phyloP scores from a whole-genome alignment of 2,329 filamentous ascomycete species.

The Aspergillus glaucus region DNA sequence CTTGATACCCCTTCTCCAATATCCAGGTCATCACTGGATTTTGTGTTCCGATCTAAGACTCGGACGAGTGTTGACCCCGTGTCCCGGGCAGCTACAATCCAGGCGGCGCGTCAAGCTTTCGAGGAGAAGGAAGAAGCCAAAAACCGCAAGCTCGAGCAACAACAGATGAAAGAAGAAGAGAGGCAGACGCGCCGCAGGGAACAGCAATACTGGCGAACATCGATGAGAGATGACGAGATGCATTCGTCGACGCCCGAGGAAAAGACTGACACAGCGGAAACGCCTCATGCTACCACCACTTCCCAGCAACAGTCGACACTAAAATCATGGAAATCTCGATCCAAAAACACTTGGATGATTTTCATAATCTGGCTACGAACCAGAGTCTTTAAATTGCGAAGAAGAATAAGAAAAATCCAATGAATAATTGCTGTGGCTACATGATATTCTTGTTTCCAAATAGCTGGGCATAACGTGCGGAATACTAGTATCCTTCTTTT shows the following conservation, averaged over 20 bases:
- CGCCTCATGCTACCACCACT: constrained; percentile 1
- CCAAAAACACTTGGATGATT: constrained; percentile 43
- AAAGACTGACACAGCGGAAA: constrained; percentile 8
- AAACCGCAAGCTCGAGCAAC: constrained; percentile 48
- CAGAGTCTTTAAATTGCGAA: constrained; percentile 46
- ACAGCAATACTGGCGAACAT: constrained; percentile 29
- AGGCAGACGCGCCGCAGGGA: constrained; percentile 38
- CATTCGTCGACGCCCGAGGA: constrained; percentile 1
- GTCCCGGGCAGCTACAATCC: constrained; percentile 50
- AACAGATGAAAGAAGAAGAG: constrained; percentile 44
- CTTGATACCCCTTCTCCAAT: constrained; percentile 48
- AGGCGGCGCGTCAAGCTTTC: constrained; percentile 52
- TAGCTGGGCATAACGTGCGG: no score
- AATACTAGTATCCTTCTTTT: constrained; percentile 1
- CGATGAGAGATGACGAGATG: constrained; percentile 10
- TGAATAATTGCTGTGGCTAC: constrained; percentile 7
- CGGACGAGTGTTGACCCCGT: constrained; percentile 47
- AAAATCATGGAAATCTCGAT: constrained; percentile 25
- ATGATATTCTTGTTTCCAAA: not conserved
- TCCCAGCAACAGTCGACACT: constrained; percentile 8
- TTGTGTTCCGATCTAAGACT: constrained; percentile 46
- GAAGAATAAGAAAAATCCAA: constrained; percentile 24
- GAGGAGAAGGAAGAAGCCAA: constrained; percentile 55
- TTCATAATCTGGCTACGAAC: constrained; percentile 55
- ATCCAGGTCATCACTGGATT: constrained; percentile 52